A percentile compares a stretch with the other conserved stretches of the same genome.
Conservation (phyloP, 257 asterid species). For the Thymus mandschuricus region DNA sequence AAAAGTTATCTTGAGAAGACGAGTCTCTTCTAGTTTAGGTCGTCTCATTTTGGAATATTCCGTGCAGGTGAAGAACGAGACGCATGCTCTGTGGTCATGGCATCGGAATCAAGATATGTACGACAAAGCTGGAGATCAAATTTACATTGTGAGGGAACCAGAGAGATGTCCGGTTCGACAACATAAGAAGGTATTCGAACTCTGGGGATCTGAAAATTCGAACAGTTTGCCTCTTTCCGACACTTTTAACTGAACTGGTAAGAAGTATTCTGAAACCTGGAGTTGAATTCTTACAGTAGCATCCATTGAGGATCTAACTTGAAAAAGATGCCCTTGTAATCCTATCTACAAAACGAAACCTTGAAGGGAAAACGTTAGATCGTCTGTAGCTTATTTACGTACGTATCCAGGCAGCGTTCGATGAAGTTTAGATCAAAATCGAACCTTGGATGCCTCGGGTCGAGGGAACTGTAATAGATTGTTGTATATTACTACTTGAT, state of each 20-base stretch:
- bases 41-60: slow-evolving; percentile 17
- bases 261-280: no score
- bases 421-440: slow-evolving; percentile 23
- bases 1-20: background rate
- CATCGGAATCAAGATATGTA: slow-evolving; percentile 92
- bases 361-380: slow-evolving; percentile 11
- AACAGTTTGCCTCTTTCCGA: background rate
- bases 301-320: background rate
- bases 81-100: slow-evolving; percentile 97
- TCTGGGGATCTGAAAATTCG: slow-evolving; percentile 14
- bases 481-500: slow-evolving; percentile 9
- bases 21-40: background rate
- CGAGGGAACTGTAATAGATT: background rate
- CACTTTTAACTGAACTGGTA: slow-evolving; percentile 17
- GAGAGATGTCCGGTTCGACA: slow-evolving; percentile 55
- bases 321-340: background rate
- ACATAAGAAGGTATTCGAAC: slow-evolving; percentile 58
- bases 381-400: background rate
- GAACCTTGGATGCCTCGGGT: background rate
- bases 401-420: background rate
- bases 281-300: background rate
- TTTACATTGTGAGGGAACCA: slow-evolving; percentile 84
- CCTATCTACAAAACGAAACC: slow-evolving; percentile 14
- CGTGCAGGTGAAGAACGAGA: slow-evolving; percentile 77
- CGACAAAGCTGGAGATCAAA: slow-evolving; percentile 67